phyloP scores from a whole-genome alignment of 371 early-diverging fungal genomes.

The Mucor plumbeus region DNA sequence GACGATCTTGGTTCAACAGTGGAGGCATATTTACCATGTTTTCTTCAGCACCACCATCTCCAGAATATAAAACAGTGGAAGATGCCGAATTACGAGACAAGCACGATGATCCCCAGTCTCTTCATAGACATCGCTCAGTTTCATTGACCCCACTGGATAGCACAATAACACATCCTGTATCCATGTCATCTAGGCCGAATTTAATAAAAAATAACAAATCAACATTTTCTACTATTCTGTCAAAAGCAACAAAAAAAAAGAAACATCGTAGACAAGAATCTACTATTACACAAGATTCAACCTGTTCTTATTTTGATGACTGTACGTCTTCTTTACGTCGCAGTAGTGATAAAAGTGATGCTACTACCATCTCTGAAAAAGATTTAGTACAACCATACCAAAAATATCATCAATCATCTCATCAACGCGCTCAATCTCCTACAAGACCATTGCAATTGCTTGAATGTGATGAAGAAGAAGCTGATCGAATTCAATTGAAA shows the following conservation, averaged over 20 bases:
- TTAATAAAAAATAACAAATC: constrained; percentile 13
- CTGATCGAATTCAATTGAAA: constrained; percentile 40
- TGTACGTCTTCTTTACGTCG: constrained; percentile 11
- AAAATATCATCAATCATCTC: neutral
- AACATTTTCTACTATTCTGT: constrained; percentile 23
- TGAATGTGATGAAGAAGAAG: constrained; percentile 38
- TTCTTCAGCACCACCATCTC: constrained; percentile 32
- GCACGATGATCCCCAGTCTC: neutral
- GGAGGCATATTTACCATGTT: constrained; percentile 25
- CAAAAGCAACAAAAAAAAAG: constrained; percentile 28
- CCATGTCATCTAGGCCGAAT: neutral
- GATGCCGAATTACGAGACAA: neutral
- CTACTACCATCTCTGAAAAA: constrained; percentile 13
- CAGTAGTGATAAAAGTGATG: constrained; percentile 17
- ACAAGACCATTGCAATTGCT: constrained; percentile 16
- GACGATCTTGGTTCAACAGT: constrained; percentile 34
- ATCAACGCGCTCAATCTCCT: neutral
- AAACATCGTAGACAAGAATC: constrained; percentile 10
- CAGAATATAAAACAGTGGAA: constrained; percentile 13
- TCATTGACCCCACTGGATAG: constrained; percentile 21
- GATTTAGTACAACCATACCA: neutral
- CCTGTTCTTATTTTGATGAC: constrained; percentile 15
- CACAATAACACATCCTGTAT: neutral
- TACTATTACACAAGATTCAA: constrained; percentile 9
- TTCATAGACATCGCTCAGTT: constrained; percentile 19